A percentile compares a stretch with the other conserved stretches of the same genome.
phyloP scores from a whole-genome alignment of 768 basidiomycete species.

The Pilatotrama ljubarskyi region DNA sequence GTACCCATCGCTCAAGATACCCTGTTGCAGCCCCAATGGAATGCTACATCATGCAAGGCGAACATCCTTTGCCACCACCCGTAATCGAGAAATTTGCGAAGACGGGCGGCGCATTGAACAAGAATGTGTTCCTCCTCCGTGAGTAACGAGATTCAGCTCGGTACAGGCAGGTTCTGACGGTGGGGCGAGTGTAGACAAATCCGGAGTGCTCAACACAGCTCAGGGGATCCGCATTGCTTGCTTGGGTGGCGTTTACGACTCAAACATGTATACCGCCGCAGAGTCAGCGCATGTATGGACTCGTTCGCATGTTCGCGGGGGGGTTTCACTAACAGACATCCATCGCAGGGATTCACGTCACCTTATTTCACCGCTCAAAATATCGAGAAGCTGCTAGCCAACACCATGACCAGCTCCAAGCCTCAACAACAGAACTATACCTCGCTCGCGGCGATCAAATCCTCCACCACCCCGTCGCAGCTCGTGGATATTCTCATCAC shows the following conservation, averaged over 20 bases:
- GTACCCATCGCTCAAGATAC: constrained; percentile 14
- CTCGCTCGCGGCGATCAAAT: constrained; percentile 68
- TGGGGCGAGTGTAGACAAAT: constrained; percentile 60
- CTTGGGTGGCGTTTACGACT: constrained; percentile 76
- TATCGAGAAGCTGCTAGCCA: constrained; percentile 69
- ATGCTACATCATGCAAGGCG: constrained; percentile 92
- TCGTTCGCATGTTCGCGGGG: neutral
- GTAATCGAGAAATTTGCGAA: constrained; percentile 76
- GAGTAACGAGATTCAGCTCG: constrained; percentile 31
- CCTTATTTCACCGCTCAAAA: constrained; percentile 74
- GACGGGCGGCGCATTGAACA: constrained; percentile 77
- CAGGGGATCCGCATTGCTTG: constrained; percentile 84
- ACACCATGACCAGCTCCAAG: constrained; percentile 55
- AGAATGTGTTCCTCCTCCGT: constrained; percentile 87
- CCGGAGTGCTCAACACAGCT: constrained; percentile 74
- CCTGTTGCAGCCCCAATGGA: constrained; percentile 69
- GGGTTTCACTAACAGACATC: neutral
- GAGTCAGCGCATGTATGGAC: constrained; percentile 64
- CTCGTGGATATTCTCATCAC: constrained; percentile 81
- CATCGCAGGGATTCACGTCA: constrained; percentile 66
- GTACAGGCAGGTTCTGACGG: neutral
- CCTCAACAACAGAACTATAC: constrained; percentile 50
- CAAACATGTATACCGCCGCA: constrained; percentile 54
- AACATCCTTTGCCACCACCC: constrained; percentile 65
- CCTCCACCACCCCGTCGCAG: constrained; percentile 59